These are phyloP conservation scores for Salicornia ramosissima DNA, from an alignment of 148 eudicot genomes.

Conservation along the genomic window DNA sequence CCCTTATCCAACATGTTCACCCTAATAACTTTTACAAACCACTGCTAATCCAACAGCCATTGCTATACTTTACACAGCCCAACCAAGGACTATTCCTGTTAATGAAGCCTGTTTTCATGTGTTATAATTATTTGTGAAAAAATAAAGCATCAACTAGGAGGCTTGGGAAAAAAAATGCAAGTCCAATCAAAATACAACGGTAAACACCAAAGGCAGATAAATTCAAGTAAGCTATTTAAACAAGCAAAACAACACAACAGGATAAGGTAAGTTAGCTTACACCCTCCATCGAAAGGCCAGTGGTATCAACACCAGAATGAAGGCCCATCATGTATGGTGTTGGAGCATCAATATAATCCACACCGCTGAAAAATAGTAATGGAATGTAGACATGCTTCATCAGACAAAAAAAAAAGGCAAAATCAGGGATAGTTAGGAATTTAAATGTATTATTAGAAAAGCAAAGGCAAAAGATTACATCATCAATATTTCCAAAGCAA, in stretches of 20 bases:
- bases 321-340: constrained; percentile 99
- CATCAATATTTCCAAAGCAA: background rate
- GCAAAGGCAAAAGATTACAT: background rate
- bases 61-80: too few relatives aligned
- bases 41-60: too few relatives aligned
- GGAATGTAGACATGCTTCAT: constrained; percentile 99
- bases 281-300: constrained; percentile 90
- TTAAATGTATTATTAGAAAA: background rate
- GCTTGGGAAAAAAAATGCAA: background rate
- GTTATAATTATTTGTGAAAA: background rate
- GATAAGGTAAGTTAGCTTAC: constrained; percentile 46
- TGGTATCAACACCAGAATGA: constrained; percentile 95
- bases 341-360: constrained; percentile 99
- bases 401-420: constrained; percentile 46
- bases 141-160: background rate
- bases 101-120: too few relatives aligned
- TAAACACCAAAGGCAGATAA: constrained; percentile 3
- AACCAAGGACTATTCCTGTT: too few relatives aligned
- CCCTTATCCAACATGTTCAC: too few relatives aligned
- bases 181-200: background rate
- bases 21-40: too few relatives aligned
- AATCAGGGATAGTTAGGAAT: constrained; percentile 22
- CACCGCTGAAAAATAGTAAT: constrained; percentile 98
- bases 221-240: background rate
- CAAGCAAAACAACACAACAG: background rate